Evolutionary conservation across 176 grass and related monocot species (phyloP).

Genomic region (sorghum (Sorghum bicolor)): DNA sequence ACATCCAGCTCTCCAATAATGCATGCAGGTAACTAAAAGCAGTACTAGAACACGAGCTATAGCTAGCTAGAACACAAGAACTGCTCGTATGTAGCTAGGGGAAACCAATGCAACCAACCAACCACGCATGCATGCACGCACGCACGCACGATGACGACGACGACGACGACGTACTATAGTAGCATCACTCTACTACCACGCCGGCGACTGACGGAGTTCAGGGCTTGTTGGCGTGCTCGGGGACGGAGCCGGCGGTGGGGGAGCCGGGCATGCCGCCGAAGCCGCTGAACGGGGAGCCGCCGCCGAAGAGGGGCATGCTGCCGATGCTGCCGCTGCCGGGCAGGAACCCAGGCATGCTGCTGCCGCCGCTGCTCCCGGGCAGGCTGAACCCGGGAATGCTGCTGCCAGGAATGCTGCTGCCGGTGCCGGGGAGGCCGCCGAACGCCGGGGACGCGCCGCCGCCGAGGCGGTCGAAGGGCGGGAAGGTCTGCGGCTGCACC

Average conservation of each 20-base stretch:
- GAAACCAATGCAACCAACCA: not conserved
- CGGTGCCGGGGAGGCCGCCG: conserved; percentile 31
- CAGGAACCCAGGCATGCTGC: conserved; percentile 17
- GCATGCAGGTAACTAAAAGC: not conserved
- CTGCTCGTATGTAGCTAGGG: not conserved
- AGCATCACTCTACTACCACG: too few species aligned
- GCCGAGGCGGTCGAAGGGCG: conserved; percentile 59
- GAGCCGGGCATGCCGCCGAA: conserved; percentile 46
- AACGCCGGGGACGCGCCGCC: conserved; percentile 22
- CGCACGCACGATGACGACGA: not conserved
- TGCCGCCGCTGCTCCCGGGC: not conserved
- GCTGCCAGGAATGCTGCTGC: conserved; percentile 37
- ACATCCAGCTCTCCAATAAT: conserved; percentile 33
- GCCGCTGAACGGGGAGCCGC: conserved; percentile 26
- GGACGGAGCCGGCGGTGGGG: conserved; percentile 29
- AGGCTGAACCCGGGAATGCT: conserved; percentile 19
- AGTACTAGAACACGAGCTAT: not conserved
- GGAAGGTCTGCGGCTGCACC: conserved; percentile 65
- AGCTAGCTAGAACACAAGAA: not conserved
- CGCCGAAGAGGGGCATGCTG: conserved; percentile 11
- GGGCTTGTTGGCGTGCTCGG: conserved; percentile 46
- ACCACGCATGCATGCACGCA: conserved; percentile 15
- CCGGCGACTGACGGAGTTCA: conserved; percentile 9
- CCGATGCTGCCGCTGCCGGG: conserved; percentile 45
- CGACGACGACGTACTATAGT: not conserved